Percentiles rank a stretch among this genome's conserved stretches.
phyloP scores from a whole-genome alignment of 1,284 basidiomycete genomes.

The Rhodotorula mucilaginosa region DNA sequence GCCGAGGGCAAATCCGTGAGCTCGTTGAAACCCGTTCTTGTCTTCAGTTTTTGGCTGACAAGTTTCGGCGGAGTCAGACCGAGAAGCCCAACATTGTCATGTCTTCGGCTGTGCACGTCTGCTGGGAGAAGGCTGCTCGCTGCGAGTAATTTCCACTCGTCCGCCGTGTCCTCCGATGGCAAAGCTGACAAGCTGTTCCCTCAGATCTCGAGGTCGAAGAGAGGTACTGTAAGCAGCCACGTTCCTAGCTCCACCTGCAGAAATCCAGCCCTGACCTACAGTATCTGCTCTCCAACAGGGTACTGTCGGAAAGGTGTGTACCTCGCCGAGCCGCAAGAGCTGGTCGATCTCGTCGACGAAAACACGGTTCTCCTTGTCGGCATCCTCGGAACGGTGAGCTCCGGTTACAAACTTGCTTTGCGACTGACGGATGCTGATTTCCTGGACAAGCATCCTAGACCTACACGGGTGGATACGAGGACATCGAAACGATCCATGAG shows the following conservation, averaged over 20 bases:
- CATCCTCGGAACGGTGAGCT: slow-evolving; percentile 56
- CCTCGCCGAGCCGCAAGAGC: slow-evolving; percentile 52
- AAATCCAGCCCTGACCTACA: neutral
- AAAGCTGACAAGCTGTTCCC: neutral
- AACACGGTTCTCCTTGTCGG: slow-evolving; percentile 47
- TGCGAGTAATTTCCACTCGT: neutral
- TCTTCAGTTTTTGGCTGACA: too few species aligned
- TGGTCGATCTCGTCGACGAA: slow-evolving; percentile 52
- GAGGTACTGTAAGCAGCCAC: slow-evolving; percentile 9
- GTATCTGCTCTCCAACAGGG: neutral
- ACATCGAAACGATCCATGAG: slow-evolving; percentile 45
- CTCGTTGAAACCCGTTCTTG: neutral
- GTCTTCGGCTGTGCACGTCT: slow-evolving; percentile 48
- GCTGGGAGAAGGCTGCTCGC: slow-evolving; percentile 47
- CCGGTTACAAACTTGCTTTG: slow-evolving; percentile 49
- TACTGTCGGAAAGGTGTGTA: slow-evolving; percentile 43
- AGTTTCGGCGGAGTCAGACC: neutral
- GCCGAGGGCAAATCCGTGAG: slow-evolving; percentile 45
- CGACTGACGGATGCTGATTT: neutral
- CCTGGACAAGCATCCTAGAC: neutral
- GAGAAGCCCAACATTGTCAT: slow-evolving; percentile 49
- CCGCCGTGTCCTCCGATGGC: too few species aligned
- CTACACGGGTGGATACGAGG: slow-evolving; percentile 45
- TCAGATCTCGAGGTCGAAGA: slow-evolving; percentile 47
- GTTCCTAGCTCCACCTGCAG: neutral